phyloP scores from a whole-genome alignment of 2,329 filamentous ascomycete species.

The Aspergillus costaricaensis region DNA sequence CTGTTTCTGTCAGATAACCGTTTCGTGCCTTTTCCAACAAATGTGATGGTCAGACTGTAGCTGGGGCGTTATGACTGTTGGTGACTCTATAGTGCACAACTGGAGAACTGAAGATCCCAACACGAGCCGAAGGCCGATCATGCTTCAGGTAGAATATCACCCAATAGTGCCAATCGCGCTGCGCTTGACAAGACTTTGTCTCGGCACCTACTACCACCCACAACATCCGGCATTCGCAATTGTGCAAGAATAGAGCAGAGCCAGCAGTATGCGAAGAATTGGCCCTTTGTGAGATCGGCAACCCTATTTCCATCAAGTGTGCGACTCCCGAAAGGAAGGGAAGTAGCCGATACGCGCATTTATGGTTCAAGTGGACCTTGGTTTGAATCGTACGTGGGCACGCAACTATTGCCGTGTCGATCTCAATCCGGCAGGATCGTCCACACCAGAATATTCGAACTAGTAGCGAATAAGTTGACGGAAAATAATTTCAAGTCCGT shows the following conservation, averaged over 20 bases:
- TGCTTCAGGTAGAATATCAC: neutral
- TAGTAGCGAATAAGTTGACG: neutral
- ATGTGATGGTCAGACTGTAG: neutral
- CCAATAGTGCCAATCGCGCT: neutral
- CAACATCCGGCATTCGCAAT: neutral
- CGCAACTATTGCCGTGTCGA: neutral
- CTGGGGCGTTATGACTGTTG: neutral
- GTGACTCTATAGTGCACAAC: neutral
- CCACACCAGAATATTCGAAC: neutral
- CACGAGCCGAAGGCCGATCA: neutral
- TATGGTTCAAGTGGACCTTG: slow-evolving; percentile 7
- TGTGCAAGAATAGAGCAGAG: neutral
- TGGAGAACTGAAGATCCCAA: neutral
- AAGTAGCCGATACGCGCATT: slow-evolving; percentile 5
- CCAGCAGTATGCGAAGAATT: neutral
- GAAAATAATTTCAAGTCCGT: neutral
- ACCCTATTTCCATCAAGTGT: slow-evolving; percentile 9
- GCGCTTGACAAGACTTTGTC: neutral
- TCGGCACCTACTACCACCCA: neutral
- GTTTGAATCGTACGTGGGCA: slow-evolving; percentile 3
- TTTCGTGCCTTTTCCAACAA: neutral
- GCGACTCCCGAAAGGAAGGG: slow-evolving; percentile 1
- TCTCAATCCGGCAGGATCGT: neutral
- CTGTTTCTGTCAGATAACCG: neutral
- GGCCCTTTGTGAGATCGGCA: slow-evolving; percentile 6